Percentiles rank a stretch among this genome's conserved stretches.
phyloP scores from a whole-genome alignment of 257 asterid species.

The Mentha longifolia region DNA sequence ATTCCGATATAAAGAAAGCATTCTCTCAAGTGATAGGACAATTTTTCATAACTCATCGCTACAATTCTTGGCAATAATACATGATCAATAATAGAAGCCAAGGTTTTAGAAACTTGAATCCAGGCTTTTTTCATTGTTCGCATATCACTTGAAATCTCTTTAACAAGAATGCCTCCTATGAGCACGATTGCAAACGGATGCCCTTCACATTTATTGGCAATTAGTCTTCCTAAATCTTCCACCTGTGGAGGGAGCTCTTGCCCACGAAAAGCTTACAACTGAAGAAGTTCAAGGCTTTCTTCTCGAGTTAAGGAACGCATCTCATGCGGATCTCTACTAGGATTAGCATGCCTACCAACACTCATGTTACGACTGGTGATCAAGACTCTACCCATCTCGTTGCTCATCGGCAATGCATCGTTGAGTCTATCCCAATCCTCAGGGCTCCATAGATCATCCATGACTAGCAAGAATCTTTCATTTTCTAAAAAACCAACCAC shows the following conservation, averaged over 20 bases:
- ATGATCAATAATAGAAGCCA: no score
- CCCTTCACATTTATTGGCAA: constrained; percentile 29
- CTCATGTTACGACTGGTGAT: constrained; percentile 33
- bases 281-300: constrained; percentile 38
- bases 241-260: constrained; percentile 25
- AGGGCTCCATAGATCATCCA: constrained; percentile 40
- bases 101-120: not conserved
- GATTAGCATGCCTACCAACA: constrained; percentile 34
- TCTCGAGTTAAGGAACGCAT: constrained; percentile 12
- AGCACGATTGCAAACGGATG: constrained; percentile 25
- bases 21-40: not conserved
- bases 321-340: not conserved
- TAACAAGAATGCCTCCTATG: no score
- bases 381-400: not conserved
- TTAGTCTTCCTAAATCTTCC: not conserved
- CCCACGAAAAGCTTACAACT: constrained; percentile 29
- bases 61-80: no score
- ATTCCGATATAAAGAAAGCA: no score
- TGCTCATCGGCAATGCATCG: constrained; percentile 28
- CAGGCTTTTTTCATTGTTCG: no score
- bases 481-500: not conserved
- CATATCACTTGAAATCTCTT: no score
- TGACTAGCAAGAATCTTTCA: constrained; percentile 32
- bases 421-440: constrained; percentile 35
- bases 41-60: no score